These are phyloP conservation scores for Avena insularis DNA, from an alignment of 176 grass and related monocot genomes.

Conservation along the genomic window DNA sequence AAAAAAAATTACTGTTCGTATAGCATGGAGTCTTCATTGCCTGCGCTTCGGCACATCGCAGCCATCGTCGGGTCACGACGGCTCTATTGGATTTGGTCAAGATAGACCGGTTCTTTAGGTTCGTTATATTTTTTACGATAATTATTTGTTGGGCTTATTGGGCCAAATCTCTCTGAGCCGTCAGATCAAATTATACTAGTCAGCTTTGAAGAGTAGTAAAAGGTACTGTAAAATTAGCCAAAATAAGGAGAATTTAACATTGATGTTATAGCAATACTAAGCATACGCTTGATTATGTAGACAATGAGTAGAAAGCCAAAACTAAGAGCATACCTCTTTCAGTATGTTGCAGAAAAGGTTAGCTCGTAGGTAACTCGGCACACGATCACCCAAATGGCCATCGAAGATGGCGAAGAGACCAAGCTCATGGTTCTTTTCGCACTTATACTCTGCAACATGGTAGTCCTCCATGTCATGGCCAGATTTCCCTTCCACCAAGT, in stretches of 20 bases:
- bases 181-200: too few relatives aligned
- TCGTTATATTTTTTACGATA: too few relatives aligned
- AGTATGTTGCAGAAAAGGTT: constrained; percentile 94
- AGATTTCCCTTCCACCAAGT: constrained; percentile 97
- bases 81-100: too few relatives aligned
- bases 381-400: constrained; percentile 91
- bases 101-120: too few relatives aligned
- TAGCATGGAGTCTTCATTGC: too few relatives aligned
- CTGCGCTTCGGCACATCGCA: too few relatives aligned
- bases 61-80: too few relatives aligned
- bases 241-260: neutral
- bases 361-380: constrained; percentile 85
- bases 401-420: constrained; percentile 98
- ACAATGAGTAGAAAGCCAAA: constrained; percentile 17
- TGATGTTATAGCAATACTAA: constrained; percentile 7
- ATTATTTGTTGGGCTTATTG: too few relatives aligned
- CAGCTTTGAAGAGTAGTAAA: too few relatives aligned
- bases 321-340: constrained; percentile 59
- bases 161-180: too few relatives aligned
- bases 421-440: constrained; percentile 77
- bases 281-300: neutral
- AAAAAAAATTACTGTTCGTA: too few relatives aligned
- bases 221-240: neutral
- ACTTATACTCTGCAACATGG: constrained; percentile 90
- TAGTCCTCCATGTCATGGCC: constrained; percentile 99